Percentiles rank a stretch among this genome's conserved stretches.
phyloP scores from a whole-genome alignment of 331 rosid genomes.

The Malus hybrid region DNA sequence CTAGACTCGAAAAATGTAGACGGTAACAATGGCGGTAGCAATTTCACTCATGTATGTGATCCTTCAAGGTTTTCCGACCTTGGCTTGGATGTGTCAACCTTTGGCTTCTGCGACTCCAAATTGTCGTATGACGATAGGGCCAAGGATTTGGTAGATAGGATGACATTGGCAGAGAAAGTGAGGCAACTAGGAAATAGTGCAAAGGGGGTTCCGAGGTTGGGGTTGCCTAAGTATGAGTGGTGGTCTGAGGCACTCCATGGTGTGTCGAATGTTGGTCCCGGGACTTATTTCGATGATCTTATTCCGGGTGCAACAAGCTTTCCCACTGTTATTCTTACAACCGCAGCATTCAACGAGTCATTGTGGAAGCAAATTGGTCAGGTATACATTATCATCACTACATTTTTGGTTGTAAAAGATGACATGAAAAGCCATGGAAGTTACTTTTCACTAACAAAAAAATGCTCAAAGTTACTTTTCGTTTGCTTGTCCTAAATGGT shows the following conservation, averaged over 20 bases:
- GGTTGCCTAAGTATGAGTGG: conserved; percentile 10
- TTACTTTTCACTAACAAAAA: too few relatives aligned
- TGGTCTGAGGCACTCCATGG: conserved; percentile 24
- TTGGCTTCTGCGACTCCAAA: background rate
- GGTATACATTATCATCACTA: background rate
- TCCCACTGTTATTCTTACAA: conserved; percentile 8
- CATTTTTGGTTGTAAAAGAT: too few relatives aligned
- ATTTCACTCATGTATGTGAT: conserved; percentile 1
- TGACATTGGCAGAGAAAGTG: conserved; percentile 12
- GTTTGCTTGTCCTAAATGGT: background rate
- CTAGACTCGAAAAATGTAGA: background rate
- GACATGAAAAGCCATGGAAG: background rate
- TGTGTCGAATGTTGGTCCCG: conserved; percentile 11
- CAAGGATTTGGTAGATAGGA: conserved; percentile 12
- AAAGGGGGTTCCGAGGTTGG: background rate
- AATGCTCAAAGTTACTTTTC: too few relatives aligned
- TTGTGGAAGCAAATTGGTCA: conserved; percentile 12
- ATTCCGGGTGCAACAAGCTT: conserved; percentile 15
- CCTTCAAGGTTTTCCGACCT: background rate
- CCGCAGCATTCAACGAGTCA: conserved; percentile 3
- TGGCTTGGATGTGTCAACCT: background rate
- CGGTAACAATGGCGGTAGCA: background rate
- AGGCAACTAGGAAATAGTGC: background rate
- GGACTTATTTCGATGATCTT: background rate
- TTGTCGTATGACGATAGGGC: background rate